These are phyloP conservation scores for Prunus salicina DNA, from an alignment of 306 rosid genomes.

Conservation along the genomic window DNA sequence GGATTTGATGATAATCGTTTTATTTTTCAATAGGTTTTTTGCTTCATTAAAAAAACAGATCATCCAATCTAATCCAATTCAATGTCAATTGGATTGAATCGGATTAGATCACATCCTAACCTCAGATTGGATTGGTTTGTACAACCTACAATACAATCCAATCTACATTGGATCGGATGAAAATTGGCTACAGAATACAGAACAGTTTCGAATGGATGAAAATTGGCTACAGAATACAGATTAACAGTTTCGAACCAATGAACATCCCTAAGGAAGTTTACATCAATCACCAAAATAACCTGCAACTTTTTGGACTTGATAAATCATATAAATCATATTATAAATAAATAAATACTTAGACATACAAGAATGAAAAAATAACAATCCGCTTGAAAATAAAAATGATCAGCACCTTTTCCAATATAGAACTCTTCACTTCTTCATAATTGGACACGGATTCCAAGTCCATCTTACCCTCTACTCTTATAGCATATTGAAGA, in stretches of 20 bases:
- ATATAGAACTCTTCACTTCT: constrained; percentile 77
- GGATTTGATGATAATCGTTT: background rate
- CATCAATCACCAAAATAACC: background rate
- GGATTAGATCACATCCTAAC: background rate
- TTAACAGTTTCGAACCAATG: background rate
- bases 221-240: background rate
- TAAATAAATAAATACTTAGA: constrained; percentile 4
- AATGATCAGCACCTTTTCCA: constrained; percentile 68
- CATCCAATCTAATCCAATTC: background rate
- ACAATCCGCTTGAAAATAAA: constrained; percentile 24
- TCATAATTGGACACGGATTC: constrained; percentile 77
- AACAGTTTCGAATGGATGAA: background rate
- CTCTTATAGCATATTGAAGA: constrained; percentile 88
- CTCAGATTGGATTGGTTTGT: background rate
- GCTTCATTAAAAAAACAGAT: background rate
- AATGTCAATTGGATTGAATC: background rate
- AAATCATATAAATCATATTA: constrained; percentile 9
- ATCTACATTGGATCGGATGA: background rate
- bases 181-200: background rate
- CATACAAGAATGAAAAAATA: constrained; percentile 10
- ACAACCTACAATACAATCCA: background rate
- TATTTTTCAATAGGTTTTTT: background rate
- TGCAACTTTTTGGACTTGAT: background rate
- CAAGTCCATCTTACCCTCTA: constrained; percentile 91
- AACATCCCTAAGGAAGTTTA: background rate